Evolutionary conservation across 495 filamentous ascomycete species (phyloP).

Genomic region (Alectoria sarmentosa): DNA sequence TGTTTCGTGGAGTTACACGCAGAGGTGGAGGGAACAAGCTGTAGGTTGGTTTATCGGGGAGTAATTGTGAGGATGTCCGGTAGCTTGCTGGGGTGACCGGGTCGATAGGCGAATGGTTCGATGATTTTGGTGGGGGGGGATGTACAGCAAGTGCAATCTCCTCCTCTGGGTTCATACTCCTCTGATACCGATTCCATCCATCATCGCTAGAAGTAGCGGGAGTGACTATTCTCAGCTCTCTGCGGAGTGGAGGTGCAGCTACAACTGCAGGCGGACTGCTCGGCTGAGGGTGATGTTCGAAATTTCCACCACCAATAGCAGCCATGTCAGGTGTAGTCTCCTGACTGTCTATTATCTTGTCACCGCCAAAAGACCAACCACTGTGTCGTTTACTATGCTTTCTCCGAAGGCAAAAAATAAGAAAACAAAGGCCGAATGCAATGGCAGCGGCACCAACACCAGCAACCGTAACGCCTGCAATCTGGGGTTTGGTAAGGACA

Average conservation of each 20-base stretch:
- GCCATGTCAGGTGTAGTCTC: conserved; percentile 20
- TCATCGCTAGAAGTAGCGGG: conserved; percentile 15
- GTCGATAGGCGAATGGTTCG: conserved; percentile 20
- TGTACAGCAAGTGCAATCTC: conserved; percentile 24
- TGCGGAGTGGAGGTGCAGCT: conserved; percentile 12
- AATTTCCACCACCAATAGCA: conserved; percentile 10
- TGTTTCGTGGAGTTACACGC: conserved; percentile 14
- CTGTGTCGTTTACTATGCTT: conserved; percentile 16
- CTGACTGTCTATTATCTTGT: conserved; percentile 20
- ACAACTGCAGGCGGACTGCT: background rate
- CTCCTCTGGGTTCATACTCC: conserved; percentile 21
- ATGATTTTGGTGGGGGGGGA: background rate
- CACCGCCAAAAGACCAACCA: conserved; percentile 25
- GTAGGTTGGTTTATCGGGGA: conserved; percentile 28
- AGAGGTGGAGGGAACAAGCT: conserved; percentile 23
- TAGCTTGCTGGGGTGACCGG: conserved; percentile 24
- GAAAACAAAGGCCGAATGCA: conserved; percentile 22
- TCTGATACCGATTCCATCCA: conserved; percentile 23
- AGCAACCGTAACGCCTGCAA: conserved; percentile 26
- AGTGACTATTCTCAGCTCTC: conserved; percentile 17
- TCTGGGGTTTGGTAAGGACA: conserved; percentile 25
- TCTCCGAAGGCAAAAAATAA: conserved; percentile 22
- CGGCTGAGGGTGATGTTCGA: conserved; percentile 14
- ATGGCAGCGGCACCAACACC: conserved; percentile 22
- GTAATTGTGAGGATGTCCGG: conserved; percentile 23